A percentile compares a stretch with the other conserved stretches of the same genome.
Conservation (phyloP, 2,329 filamentous ascomycete species). For the Aspergillus alliaceus region DNA sequence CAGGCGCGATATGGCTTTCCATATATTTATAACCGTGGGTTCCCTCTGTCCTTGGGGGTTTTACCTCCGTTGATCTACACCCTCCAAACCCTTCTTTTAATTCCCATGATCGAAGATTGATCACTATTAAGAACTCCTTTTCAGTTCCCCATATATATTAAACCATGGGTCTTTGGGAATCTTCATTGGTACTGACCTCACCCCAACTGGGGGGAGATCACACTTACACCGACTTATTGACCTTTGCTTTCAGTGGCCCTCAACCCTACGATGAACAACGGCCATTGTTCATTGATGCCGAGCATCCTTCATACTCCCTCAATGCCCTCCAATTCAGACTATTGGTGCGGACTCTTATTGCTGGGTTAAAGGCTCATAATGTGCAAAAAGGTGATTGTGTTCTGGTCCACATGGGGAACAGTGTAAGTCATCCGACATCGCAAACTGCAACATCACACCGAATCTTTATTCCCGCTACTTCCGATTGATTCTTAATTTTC, state of each 20-base stretch:
- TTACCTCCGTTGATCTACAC: neutral
- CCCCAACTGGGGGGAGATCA: constrained; percentile 16
- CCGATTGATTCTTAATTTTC: neutral
- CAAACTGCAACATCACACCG: constrained; percentile 6
- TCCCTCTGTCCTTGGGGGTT: neutral
- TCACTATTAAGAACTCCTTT: neutral
- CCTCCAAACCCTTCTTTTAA: neutral
- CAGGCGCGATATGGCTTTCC: constrained; percentile 8
- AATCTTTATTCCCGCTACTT: constrained; percentile 5
- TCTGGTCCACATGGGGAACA: constrained; percentile 44
- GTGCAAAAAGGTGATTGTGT: constrained; percentile 45
- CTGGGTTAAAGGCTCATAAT: constrained; percentile 40
- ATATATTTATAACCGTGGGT: constrained; percentile 18
- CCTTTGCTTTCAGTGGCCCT: constrained; percentile 41
- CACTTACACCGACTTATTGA: constrained; percentile 41
- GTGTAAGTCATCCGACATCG: constrained; percentile 28
- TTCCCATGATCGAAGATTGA: neutral
- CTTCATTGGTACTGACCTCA: constrained; percentile 18
- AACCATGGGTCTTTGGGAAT: constrained; percentile 27
- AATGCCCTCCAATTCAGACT: constrained; percentile 35
- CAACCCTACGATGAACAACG: constrained; percentile 35
- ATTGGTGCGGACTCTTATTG: constrained; percentile 40
- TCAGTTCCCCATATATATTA: neutral
- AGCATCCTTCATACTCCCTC: constrained; percentile 37
- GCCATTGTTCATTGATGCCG: constrained; percentile 45